Conservation (phyloP, 1,284 basidiomycete species). For the Hypsizygus ulmarius region DNA sequence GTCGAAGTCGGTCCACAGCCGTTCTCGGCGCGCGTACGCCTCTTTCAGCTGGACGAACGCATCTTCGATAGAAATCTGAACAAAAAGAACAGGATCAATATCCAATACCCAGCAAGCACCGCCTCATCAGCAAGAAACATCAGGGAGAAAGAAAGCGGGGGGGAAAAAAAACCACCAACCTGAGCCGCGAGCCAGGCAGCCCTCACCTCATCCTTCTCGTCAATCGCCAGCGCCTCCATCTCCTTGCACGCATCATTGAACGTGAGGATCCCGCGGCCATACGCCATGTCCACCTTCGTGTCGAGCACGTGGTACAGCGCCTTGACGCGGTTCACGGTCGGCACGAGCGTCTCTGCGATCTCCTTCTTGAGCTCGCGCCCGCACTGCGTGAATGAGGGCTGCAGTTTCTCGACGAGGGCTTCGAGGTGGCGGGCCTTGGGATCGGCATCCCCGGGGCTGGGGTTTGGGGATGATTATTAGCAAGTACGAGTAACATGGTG, state of each 20-base stretch:
- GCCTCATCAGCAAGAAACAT: not conserved
- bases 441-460: conserved; percentile 18
- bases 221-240: conserved; percentile 41
- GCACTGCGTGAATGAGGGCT: conserved; percentile 44
- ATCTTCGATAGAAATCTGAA: conserved; percentile 28
- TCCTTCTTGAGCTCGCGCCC: conserved; percentile 45
- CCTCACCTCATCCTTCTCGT: conserved; percentile 42
- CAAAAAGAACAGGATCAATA: not conserved
- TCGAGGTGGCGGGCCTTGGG: conserved; percentile 36
- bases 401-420: conserved; percentile 45
- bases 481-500: too few relatives aligned
- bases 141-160: conserved; percentile 2
- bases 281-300: conserved; percentile 46
- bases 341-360: conserved; percentile 50
- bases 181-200: conserved; percentile 37
- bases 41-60: conserved; percentile 42
- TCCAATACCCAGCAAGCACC: too few relatives aligned
- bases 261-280: conserved; percentile 44
- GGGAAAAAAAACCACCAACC: conserved; percentile 27
- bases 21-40: conserved; percentile 43
- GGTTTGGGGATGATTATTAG: not conserved
- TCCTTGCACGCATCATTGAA: conserved; percentile 56
- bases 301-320: conserved; percentile 41
- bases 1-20: conserved; percentile 45
- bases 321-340: conserved; percentile 50